Evolutionary conservation across 163 green algal species (phyloP), one percentile per base, ranked within the genome.

Genomic region (Scenedesmus sp.): DNA sequence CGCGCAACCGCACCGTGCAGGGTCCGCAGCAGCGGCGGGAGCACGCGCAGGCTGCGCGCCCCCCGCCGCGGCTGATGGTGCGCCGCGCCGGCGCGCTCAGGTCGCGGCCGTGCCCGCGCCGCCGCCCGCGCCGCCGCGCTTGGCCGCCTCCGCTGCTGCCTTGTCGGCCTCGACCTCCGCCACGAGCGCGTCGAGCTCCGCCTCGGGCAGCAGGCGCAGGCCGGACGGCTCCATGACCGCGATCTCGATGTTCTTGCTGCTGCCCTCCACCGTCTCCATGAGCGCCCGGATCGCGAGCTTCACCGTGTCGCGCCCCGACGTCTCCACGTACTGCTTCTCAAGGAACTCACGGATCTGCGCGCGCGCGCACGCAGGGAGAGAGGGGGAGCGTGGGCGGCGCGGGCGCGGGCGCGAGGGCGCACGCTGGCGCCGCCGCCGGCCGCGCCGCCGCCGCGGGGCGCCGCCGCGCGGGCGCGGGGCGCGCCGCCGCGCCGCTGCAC

Each of bases 271-370:
- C 17, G 93, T 93, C 90, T 99, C 97, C 77, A 95, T 95, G 14
- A 99, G 85, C 31, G 96, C 94, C 9, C 88, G 88, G 28, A 99
- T 86, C 11, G 94, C 91, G 73, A 98, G 90, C 88, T 98, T 98
- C 62, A 98, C 77, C 1, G 95, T 95, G 24, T 93, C 94, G 20
- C 87, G 75, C 20, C 92, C 92, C 0, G 67, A 78, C 4, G 83
- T 93, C 69, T 97, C 91, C 36, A 85, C 82, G 54, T 95, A 98
- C 76, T 98, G 89, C 93, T 99, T 99, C 87, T 99, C 97, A 73
- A 99, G 84, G 83, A 94, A 99, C 87, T 99, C 97, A 24, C 94
- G 87, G 13, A 95, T 85, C 92, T 95, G 84, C 48, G 31, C 42
- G 18, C 57, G 5, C 15, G 26, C 42, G 11, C 2, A 66, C 39